phyloP scores from a whole-genome alignment of 2,329 filamentous ascomycete genomes.

The Beauveria rudraprayagi region DNA sequence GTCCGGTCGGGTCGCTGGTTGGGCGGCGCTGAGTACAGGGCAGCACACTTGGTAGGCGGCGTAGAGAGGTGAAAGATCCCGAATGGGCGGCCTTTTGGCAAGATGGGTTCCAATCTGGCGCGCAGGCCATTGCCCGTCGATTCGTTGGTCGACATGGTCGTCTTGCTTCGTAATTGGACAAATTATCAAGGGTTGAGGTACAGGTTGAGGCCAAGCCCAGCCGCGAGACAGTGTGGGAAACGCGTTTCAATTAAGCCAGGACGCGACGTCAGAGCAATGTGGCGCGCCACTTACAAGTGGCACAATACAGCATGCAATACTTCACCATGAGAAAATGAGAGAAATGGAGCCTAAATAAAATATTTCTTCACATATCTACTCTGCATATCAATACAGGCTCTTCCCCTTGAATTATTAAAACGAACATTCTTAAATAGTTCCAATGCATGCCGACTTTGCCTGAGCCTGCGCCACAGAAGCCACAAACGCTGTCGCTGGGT shows the following conservation, averaged over 20 bases:
- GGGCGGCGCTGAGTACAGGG: slow-evolving; percentile 74
- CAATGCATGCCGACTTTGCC: too few species aligned
- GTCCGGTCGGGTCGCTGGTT: slow-evolving; percentile 66
- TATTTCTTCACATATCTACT: too few species aligned
- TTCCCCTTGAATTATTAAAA: too few species aligned
- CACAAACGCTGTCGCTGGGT: not conserved
- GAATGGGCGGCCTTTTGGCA: slow-evolving; percentile 51
- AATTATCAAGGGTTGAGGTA: not conserved
- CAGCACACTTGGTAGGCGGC: slow-evolving; percentile 62
- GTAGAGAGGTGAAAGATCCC: slow-evolving; percentile 82
- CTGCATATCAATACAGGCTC: too few species aligned
- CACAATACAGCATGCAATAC: not conserved
- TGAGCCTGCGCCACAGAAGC: slow-evolving; percentile 2
- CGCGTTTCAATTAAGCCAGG: slow-evolving; percentile 10
- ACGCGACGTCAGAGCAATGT: not conserved
- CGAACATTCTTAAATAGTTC: too few species aligned
- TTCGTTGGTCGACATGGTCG: not conserved
- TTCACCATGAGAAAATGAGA: not conserved
- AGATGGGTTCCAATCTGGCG: slow-evolving; percentile 33
- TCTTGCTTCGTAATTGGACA: not conserved
- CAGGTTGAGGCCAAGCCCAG: not conserved
- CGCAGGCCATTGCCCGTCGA: not conserved
- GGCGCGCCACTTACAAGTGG: not conserved
- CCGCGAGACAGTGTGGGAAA: not conserved
- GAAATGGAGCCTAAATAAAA: too few species aligned